A percentile compares a stretch with the other conserved stretches of the same genome.
Evolutionary conservation across 1,139 yeast species (phyloP).

Genomic region (Nakaseomyces kungkrabaensis): DNA sequence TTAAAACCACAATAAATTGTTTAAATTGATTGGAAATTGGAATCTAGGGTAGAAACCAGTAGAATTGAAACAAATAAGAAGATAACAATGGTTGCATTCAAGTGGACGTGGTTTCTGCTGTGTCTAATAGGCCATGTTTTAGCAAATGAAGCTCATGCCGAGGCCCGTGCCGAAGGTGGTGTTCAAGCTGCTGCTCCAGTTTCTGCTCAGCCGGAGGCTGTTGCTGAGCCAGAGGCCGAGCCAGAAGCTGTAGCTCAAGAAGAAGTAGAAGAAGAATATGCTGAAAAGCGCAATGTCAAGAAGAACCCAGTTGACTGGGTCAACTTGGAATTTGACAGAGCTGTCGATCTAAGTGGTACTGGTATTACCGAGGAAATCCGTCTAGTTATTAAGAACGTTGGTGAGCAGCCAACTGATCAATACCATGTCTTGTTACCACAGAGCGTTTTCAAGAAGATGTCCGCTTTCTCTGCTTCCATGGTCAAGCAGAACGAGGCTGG

Average conservation of each 20-base stretch:
- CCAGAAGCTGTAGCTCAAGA: too few relatives aligned
- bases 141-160: neutral
- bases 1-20: too few relatives aligned
- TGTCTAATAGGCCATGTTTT: neutral
- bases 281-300: neutral
- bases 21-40: too few relatives aligned
- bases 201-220: neutral
- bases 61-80: too few relatives aligned
- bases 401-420: conserved; percentile 40
- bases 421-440: conserved; percentile 41
- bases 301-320: conserved; percentile 24
- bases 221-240: neutral
- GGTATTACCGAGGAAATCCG: conserved; percentile 56
- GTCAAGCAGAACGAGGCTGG: conserved; percentile 7
- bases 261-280: too few relatives aligned
- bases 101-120: conserved; percentile 1
- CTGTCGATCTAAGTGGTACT: conserved; percentile 55
- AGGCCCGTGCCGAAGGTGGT: neutral
- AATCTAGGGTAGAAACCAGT: too few relatives aligned
- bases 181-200: neutral
- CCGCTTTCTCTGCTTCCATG: conserved; percentile 38
- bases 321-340: conserved; percentile 31
- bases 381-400: conserved; percentile 52
- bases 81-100: neutral
- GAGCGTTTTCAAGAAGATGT: conserved; percentile 39